Evolutionary conservation across 2,329 filamentous ascomycete genomes (phyloP), one percentile per base, ranked within the genome.

Genomic region (Phaeomoniella chlamydospora): DNA sequence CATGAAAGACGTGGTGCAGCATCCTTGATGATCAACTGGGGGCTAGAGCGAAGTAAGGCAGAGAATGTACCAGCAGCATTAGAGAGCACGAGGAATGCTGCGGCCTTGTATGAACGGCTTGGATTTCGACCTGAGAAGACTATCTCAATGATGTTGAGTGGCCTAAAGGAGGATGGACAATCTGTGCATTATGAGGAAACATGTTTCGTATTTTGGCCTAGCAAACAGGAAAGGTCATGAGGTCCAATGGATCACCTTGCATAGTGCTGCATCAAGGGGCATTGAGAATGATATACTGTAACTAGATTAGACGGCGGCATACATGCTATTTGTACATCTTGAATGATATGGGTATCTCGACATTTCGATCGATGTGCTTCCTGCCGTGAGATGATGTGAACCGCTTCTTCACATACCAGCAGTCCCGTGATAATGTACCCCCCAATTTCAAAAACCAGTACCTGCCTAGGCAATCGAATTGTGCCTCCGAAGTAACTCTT

Each of bases 1-100:
- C 35, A 47, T 37, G 39, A 43, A 40, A 33, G 40, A n/a, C 39
- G 39, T 12, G 45, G 43, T 32, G 45, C 41, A 13, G 45, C 38
- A 6, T 35, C 40, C 14, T 34, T 42, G 9, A 26, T 46, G 12
- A 30, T 48, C 9, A 31, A 36, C 29, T 46, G 43, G 46, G 43
- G 41, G 15, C 17, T 48, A 19, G 37, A 39, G 15, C 39, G 19
- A 12, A 36, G 41, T 26, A 38, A n/a, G 14, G 34, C 14, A 12
- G 41, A 45, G 13, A 37, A 31, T 26, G 36, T 40, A 5, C 39
- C 41, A 3, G 29, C 31, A 14, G 32, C 17, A 10, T 31, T 45
- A 10, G 43, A 45, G 31, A 32, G 41, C 29, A 43, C 43, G 6
- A 30, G 18, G 17, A 36, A 41, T 33, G 43, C 41, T 6, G 18